These are phyloP conservation scores for Butyriboletus loyo DNA, from an alignment of 768 basidiomycete species.

Conservation along the genomic window DNA sequence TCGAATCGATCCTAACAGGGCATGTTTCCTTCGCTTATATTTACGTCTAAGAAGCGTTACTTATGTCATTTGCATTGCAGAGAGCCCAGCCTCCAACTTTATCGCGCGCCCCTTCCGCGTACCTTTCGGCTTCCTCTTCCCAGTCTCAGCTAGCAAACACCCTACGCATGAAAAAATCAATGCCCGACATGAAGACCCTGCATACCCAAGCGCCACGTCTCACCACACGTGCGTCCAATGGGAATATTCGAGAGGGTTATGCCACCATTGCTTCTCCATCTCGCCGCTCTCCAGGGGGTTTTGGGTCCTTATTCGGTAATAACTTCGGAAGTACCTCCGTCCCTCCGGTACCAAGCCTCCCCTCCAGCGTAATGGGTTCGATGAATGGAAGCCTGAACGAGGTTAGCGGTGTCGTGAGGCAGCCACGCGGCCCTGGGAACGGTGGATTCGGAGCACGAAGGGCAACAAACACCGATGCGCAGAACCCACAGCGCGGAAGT, in stretches of 20 bases:
- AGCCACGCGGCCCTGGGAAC: constrained; percentile 79
- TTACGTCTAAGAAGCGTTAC: constrained; percentile 13
- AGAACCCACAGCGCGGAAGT: constrained; percentile 46
- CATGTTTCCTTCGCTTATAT: constrained; percentile 36
- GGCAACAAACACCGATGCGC: constrained; percentile 36
- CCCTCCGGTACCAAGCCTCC: constrained; percentile 80
- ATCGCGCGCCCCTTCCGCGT: constrained; percentile 79
- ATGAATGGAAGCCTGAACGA: constrained; percentile 46
- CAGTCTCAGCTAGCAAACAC: constrained; percentile 44
- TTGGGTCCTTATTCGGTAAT: constrained; percentile 65
- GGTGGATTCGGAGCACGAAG: constrained; percentile 69
- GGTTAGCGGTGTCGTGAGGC: constrained; percentile 62
- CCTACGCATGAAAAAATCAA: constrained; percentile 93
- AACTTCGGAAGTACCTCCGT: constrained; percentile 40
- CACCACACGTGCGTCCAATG: constrained; percentile 77
- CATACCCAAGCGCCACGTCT: constrained; percentile 79
- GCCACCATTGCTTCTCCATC: constrained; percentile 84
- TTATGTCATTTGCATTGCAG: constrained; percentile 22
- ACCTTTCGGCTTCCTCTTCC: constrained; percentile 55
- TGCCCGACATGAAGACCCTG: constrained; percentile 94
- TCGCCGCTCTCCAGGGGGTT: constrained; percentile 69
- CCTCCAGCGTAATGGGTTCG: constrained; percentile 47
- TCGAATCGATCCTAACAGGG: constrained; percentile 80
- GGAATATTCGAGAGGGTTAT: constrained; percentile 83
- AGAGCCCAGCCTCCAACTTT: constrained; percentile 56